Evolutionary conservation across 495 filamentous ascomycete species (phyloP), one percentile per base, ranked within the genome.

Genomic region (Penicillium maclennaniae): DNA sequence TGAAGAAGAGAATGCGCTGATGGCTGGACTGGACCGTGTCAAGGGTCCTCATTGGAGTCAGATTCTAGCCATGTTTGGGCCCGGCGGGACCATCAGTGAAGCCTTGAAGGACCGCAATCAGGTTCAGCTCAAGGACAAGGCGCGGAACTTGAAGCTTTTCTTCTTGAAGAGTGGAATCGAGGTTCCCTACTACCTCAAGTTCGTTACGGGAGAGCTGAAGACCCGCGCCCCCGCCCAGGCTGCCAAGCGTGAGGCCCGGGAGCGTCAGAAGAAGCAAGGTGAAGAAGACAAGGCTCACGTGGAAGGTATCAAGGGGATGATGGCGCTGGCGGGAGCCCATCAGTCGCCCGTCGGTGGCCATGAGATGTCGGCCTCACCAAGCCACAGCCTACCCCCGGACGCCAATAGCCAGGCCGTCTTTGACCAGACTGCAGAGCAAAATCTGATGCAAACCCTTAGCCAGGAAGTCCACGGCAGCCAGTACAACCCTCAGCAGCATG

Each of bases 21-120:
- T 97, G 88, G 84, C 87, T 31, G 92, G 92, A 10, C 80, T 97
- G 9, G 92, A 95, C 64, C 84, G 85, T 48, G 92, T 97, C 25
- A 91, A 91, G 64, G 92, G 92, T 0, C 92, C 92, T 44, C 92
- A 97, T 58, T 97, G 92, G 92, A 91, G 87, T 55, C 91, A 96
- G 64, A 97, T 97, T 34, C 76, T 97, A 3, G 85, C 85, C 12
- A 83, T 97, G 62, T 96, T 92, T 61, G 92, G 92, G 0, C 81
- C 83, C 0, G 88, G 88, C 31, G 92, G 92, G 5, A 86, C 84
- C 4, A 82, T 93, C 47, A 92, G 86, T 45, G 86, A 93, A 55
- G 86, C 89, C 6, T 76, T 97, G 34, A 95, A 95, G 59, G 92
- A 96, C 59, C 83, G 92, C 38, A 95, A 92, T 45, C 92, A 97